Evolutionary conservation across 2,329 filamentous ascomycete species (phyloP), one percentile per base, ranked within the genome.

Genomic region (Alternaria sp.): DNA sequence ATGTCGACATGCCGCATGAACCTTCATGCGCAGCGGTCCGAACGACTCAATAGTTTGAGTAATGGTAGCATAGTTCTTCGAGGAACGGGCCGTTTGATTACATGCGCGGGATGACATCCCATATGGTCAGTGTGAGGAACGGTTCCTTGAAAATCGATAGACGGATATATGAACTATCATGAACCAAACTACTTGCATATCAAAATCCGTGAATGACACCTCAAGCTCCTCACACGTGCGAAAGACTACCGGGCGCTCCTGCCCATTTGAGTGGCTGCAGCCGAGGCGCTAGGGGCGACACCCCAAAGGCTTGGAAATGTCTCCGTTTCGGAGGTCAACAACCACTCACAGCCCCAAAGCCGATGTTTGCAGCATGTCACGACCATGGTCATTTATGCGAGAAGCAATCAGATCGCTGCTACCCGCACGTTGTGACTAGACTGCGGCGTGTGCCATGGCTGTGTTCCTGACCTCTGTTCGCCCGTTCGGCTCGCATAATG

Each of bases 271-370:
- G 65, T 51, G 21, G 62, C 64, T 59, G 58, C 66, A 65, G 71
- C 70, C 70, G 67, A 72, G 69, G 21, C 57, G 49, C 65, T 62
- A 67, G 59, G 17, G 61, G 30, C 57, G 55, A 57, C 45, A 36
- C 59, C 56, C 49, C 52, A 23, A n/a, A 57, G 36, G 7, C 55
- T 62, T 54, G 55, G 56, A 47, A 46, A 9, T 55, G 61, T 67
- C 63, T 67, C 63, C 58, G 56, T 63, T 32, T 63, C 72, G 66
- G 67, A 66, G 59, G 57, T 45, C 55, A 49, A 53, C 66, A 54
- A 59, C 73, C 70, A 76, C 65, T 77, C 68, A 74, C 59, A 73
- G 66, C 66, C 23, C 58, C 52, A 65, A 67, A 62, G 46, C 65
- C 67, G 67, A 46, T 61, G 49, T 55, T 65, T 61, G 59, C 63